Base-by-base conservation (phyloP, 805 yeast species). In the Limtongia smithiae region DNA sequence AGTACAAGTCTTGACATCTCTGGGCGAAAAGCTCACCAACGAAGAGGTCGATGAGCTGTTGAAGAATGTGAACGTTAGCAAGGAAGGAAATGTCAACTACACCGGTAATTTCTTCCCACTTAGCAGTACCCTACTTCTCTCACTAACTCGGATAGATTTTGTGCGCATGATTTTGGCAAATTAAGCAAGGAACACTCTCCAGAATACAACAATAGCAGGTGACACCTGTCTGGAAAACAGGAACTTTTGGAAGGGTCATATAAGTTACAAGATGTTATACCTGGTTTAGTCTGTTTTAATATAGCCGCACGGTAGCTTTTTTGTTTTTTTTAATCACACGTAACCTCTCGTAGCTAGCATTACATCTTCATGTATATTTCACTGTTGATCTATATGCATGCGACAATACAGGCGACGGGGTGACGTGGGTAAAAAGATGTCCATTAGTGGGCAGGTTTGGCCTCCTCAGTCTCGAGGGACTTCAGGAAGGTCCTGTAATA, bases 1-100 rank as follows among this genome's bases (percentile, higher is more conserved):
- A 14, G 9, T 25, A 27, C n/a, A 42, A 62, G 66, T 93, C 67
- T 76, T 93, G 65, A 93, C 98, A 30, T 85, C 96, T 5, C 82
- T 93, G 61, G 99, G 99, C 52, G 99, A 93, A 71, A 90, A 90
- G 71, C 74, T 93, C 60, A 70, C 85, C 14, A 96, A 89, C 61
- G 74, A 80, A 37, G 99, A 93, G 71, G 97, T 93, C 46, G 97
- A 91, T 62, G 98, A 94, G 70, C 78, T 93, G 61, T 78, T 93
- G 65, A 93, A 91, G 71, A 97, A 97, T 58, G 95, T 94, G 51
- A 85, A 84, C 62, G 90, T 90, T 48, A 88, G 95, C 44, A 78
- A 87, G 59, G 97, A 93, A 56, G 96, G 96, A 48, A 87, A 86
- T 63, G 94, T 93, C 51, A 96, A 93, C 70, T 93, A 93, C 66